These are phyloP conservation scores for Sarcodon sp. DNA, from an alignment of 768 basidiomycete genomes.

Conservation along the genomic window DNA sequence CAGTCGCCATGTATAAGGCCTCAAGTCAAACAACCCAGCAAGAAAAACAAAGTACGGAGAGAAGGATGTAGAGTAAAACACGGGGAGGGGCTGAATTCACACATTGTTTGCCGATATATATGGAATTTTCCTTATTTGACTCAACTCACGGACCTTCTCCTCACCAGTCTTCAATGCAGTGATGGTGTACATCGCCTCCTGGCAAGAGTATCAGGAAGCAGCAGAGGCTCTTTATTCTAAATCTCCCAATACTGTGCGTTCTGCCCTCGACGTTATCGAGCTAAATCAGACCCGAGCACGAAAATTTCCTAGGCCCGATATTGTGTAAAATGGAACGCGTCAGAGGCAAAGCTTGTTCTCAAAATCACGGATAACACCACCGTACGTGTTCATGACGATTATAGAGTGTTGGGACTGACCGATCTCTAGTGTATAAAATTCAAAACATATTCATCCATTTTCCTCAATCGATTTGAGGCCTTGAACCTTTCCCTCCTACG, in stretches of 20 bases:
- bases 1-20: constrained; percentile 3
- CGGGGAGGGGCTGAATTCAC: background rate
- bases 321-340: constrained; percentile 82
- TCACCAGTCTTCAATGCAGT: constrained; percentile 26
- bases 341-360: constrained; percentile 78
- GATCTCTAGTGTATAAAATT: constrained; percentile 79
- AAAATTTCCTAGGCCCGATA: constrained; percentile 57
- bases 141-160: background rate
- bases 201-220: constrained; percentile 86
- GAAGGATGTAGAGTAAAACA: background rate
- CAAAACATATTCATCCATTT: constrained; percentile 88
- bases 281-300: background rate
- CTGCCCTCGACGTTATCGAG: background rate
- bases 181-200: constrained; percentile 85
- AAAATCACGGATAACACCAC: constrained; percentile 89
- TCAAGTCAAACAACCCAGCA: background rate
- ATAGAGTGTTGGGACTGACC: background rate
- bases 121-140: background rate
- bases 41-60: background rate
- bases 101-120: background rate
- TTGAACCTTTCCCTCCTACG: constrained; percentile 79
- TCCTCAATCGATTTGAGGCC: constrained; percentile 92
- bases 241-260: constrained; percentile 62
- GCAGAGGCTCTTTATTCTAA: constrained; percentile 76
- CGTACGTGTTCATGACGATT: constrained; percentile 31